Evolutionary conservation across 306 rosid genomes (phyloP), one percentile per base, ranked within the genome.

Genomic region (Casuarina cunninghamiana): DNA sequence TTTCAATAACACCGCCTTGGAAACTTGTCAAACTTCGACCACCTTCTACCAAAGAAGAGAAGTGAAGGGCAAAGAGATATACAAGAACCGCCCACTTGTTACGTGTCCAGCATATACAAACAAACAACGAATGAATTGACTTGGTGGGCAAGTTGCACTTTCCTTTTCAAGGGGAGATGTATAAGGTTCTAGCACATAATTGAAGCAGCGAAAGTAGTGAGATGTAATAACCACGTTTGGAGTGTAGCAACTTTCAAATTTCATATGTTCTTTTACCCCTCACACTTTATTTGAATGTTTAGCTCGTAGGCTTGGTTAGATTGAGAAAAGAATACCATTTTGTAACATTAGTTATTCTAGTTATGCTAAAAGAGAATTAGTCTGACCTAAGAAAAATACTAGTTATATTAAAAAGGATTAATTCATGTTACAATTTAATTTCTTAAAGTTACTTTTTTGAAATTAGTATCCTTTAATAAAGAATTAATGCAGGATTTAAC

Each of bases 91-190:
- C 26, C 26, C 41, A 21, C 38, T 21, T 58, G 65, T 26, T 37
- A 10, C 10, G 21, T 58, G 65, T 26, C 39, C 39, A 58, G 26
- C 65, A 0, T 3, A 58, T 58, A 26, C 41, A 58, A 58, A 9
- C 12, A 6, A 7, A 58, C 65, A 58, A 58, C 26, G 65, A 26
- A 58, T 58, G 41, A 26, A 37, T 15, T 58, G 65, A 11, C 65
- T 58, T 58, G 21, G 26, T 19, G 13, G 63, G 63, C 63, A 57
- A 57, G 63, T 57, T 57, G 63, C 32, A 57, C 63, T 57, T 57
- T 2, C 21, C 39, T 57, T 57, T 57, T 38, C 63, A 57, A 57
- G 9, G 4, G 10, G 63, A 57, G 54, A 12, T 51, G 54, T 1
- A 11, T 51, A 51, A 57, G 63, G 11, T 67, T 61, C 71, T 67